A percentile compares a stretch with the other conserved stretches of the same genome.
Evolutionary conservation across 2,329 filamentous ascomycete genomes (phyloP).

Genomic region (Aspergillus persii): DNA sequence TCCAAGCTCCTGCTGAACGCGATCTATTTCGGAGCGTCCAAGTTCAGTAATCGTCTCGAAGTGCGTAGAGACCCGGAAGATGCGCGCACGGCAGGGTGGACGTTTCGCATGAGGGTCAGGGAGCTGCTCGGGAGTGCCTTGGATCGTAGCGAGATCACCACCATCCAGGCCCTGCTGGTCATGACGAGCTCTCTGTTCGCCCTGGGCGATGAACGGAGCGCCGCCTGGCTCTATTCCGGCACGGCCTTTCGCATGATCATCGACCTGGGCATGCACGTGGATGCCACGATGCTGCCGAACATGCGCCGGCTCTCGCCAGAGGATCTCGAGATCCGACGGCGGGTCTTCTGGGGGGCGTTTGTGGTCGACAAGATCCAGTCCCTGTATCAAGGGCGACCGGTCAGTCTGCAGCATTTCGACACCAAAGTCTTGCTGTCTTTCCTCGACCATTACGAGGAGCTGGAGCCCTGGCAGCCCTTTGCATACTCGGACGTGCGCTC

Average conservation of each 20-base stretch:
- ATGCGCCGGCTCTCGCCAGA: constrained; percentile 24
- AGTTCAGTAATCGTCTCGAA: constrained; percentile 48
- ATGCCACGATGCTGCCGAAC: constrained; percentile 13
- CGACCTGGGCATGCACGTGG: constrained; percentile 52
- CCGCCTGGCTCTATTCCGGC: constrained; percentile 54
- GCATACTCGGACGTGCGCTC: constrained; percentile 31
- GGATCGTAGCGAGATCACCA: constrained; percentile 53
- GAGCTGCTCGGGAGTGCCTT: constrained; percentile 48
- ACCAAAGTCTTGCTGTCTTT: constrained; percentile 45
- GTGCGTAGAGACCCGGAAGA: constrained; percentile 48
- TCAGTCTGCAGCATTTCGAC: constrained; percentile 45
- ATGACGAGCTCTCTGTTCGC: constrained; percentile 54
- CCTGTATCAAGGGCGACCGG: constrained; percentile 55
- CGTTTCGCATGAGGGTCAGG: constrained; percentile 47
- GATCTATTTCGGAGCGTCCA: constrained; percentile 47
- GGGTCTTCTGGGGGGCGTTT: constrained; percentile 37
- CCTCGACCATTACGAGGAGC: constrained; percentile 48
- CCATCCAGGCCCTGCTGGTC: constrained; percentile 53
- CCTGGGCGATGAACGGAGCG: constrained; percentile 50
- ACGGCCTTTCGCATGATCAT: constrained; percentile 53
- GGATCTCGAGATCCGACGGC: constrained; percentile 28
- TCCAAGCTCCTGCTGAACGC: constrained; percentile 54
- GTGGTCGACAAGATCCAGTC: constrained; percentile 54
- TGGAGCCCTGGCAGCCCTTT: constrained; percentile 53
- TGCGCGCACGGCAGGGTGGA: constrained; percentile 49